Conservation (phyloP, 352 stramenopile species). For the Pythium aphanidermatum region DNA sequence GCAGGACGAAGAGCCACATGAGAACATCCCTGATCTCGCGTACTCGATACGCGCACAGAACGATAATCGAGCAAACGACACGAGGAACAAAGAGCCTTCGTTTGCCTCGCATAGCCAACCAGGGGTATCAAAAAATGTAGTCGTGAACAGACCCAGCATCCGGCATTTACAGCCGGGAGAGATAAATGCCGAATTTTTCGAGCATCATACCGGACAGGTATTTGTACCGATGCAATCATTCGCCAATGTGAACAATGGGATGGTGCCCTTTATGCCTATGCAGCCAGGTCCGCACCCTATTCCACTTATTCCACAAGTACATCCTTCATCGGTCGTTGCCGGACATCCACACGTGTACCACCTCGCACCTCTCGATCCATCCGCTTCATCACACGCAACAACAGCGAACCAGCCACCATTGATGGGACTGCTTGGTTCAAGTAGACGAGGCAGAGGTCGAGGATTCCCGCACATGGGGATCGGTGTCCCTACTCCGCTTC, state of each 20-base stretch:
- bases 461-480: constrained; percentile 1
- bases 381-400: too few species aligned
- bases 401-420: too few species aligned
- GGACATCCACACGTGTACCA: constrained; percentile 6
- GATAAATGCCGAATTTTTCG: constrained; percentile 11
- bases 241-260: neutral
- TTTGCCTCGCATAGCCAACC: neutral
- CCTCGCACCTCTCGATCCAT: constrained; percentile 9
- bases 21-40: constrained; percentile 10
- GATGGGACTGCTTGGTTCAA: neutral
- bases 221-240: constrained; percentile 10
- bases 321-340: neutral
- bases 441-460: constrained; percentile 2
- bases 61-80: too few species aligned
- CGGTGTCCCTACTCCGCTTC: neutral
- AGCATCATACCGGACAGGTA: constrained; percentile 1
- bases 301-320: neutral
- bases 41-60: constrained; percentile 23
- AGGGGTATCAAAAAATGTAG: constrained; percentile 14
- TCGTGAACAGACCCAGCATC: constrained; percentile 12
- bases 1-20: constrained; percentile 1
- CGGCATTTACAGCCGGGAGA: constrained; percentile 5
- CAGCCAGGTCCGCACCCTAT: constrained; percentile 1
- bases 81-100: neutral
- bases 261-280: constrained; percentile 7